Evolutionary conservation across 371 early-diverging fungal genomes (phyloP).

Genomic region (Cokeromyces recurvatus): DNA sequence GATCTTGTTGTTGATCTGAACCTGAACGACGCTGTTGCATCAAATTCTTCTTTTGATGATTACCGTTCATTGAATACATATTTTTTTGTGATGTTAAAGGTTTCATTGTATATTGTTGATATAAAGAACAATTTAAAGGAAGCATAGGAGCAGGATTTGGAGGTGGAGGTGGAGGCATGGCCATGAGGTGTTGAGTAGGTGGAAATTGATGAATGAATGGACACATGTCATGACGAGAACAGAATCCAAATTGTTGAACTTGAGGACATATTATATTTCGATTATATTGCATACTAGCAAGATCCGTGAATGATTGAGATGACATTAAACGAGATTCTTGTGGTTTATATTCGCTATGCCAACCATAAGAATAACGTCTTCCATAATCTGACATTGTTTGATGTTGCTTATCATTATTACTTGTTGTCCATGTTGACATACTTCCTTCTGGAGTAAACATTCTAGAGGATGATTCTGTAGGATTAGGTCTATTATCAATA

Average conservation of each 20-base stretch:
- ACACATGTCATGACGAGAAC: slow-evolving; percentile 2
- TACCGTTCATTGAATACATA: not conserved
- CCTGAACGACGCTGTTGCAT: not conserved
- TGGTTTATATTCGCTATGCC: too few species aligned
- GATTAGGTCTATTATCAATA: not conserved
- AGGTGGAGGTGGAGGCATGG: not conserved
- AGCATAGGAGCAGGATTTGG: slow-evolving; percentile 1
- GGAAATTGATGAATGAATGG: slow-evolving; percentile 4
- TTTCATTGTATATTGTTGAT: not conserved
- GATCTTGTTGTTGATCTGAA: slow-evolving; percentile 1
- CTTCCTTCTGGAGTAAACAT: too few species aligned
- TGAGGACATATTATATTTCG: slow-evolving; percentile 2
- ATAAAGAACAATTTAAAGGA: not conserved
- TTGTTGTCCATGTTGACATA: not conserved
- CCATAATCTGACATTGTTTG: not conserved
- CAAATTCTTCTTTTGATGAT: not conserved
- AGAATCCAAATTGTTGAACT: slow-evolving; percentile 10
- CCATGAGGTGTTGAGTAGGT: not conserved
- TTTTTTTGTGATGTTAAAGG: too few species aligned
- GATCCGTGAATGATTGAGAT: not conserved
- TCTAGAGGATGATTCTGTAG: too few species aligned
- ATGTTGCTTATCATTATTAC: not conserved
- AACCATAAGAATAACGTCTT: slow-evolving; percentile 7
- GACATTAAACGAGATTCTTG: not conserved
- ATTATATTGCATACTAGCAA: not conserved